A percentile compares a stretch with the other conserved stretches of the same genome.
These are phyloP conservation scores for Ophiostoma tasmaniense DNA, from an alignment of 2,329 filamentous ascomycete genomes.

Conservation along the genomic window DNA sequence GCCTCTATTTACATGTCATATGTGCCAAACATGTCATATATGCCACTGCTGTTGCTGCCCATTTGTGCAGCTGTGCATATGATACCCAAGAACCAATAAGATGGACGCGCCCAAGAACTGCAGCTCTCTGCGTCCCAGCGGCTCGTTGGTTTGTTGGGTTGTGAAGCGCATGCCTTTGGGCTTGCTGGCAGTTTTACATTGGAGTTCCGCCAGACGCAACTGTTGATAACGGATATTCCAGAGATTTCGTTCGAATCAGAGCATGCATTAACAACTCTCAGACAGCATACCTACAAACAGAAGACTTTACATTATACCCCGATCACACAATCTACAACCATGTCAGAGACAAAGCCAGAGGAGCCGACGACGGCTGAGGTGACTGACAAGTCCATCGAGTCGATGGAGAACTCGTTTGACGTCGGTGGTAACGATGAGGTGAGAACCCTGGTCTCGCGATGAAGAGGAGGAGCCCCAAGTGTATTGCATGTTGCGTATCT, in stretches of 20 bases:
- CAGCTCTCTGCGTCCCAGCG: not conserved
- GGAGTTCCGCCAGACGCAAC: not conserved
- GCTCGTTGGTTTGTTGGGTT: not conserved
- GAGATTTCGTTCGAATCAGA: not conserved
- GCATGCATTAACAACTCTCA: not conserved
- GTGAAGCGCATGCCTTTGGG: not conserved
- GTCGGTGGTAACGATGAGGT: constrained; percentile 42
- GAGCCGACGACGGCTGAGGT: constrained; percentile 18
- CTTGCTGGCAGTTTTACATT: not conserved
- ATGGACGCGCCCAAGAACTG: not conserved
- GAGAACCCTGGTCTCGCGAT: constrained; percentile 23
- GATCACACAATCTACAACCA: constrained; percentile 12
- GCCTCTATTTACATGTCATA: not conserved
- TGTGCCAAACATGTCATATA: not conserved
- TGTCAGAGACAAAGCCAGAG: constrained; percentile 27
- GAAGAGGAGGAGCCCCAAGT: constrained; percentile 16
- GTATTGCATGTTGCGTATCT: not conserved
- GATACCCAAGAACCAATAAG: not conserved
- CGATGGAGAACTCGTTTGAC: constrained; percentile 31
- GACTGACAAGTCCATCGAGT: constrained; percentile 26
- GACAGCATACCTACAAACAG: not conserved
- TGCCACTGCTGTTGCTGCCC: not conserved
- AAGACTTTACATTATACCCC: not conserved
- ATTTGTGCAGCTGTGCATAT: not conserved
- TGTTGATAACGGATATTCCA: not conserved